A percentile compares a stretch with the other conserved stretches of the same genome.
Conservation (phyloP, 805 yeast genomes). For the Metahyphopichia silvanorum region DNA sequence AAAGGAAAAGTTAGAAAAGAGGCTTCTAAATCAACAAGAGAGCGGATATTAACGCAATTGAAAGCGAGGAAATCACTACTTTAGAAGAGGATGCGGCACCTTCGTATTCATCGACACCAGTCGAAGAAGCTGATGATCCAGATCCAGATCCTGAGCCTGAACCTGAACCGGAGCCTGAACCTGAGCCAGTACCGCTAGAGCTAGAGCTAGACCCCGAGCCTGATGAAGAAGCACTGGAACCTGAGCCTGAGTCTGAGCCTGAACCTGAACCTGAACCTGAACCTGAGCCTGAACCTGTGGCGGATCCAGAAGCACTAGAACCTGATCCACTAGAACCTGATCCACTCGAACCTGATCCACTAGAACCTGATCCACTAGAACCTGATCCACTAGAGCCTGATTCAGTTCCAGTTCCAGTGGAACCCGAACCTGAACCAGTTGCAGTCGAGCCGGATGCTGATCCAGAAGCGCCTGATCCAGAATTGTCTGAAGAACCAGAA, state of each 20-base stretch:
- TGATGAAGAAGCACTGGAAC: constrained; percentile 1
- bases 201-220: constrained; percentile 1
- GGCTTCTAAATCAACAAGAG: too few species aligned
- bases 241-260: constrained; percentile 2
- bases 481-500: background rate
- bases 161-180: constrained; percentile 1
- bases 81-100: too few species aligned
- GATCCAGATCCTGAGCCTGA: constrained; percentile 3
- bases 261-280: constrained; percentile 1
- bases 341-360: background rate
- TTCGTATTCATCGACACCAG: too few species aligned
- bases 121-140: constrained; percentile 1
- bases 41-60: too few species aligned
- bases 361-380: constrained; percentile 1
- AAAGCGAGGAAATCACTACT: too few species aligned
- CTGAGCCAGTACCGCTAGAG: constrained; percentile 1
- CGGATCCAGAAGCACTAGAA: constrained; percentile 1
- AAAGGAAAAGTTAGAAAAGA: too few species aligned
- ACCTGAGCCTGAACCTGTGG: constrained; percentile 1
- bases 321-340: background rate
- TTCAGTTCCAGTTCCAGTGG: background rate
- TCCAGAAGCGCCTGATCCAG: too few species aligned
- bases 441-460: background rate
- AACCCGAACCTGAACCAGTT: background rate
- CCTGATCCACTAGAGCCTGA: background rate